Evolutionary conservation across 2,329 filamentous ascomycete genomes (phyloP), one percentile per base, ranked within the genome.

Genomic region (Colletotrichum noveboracense): DNA sequence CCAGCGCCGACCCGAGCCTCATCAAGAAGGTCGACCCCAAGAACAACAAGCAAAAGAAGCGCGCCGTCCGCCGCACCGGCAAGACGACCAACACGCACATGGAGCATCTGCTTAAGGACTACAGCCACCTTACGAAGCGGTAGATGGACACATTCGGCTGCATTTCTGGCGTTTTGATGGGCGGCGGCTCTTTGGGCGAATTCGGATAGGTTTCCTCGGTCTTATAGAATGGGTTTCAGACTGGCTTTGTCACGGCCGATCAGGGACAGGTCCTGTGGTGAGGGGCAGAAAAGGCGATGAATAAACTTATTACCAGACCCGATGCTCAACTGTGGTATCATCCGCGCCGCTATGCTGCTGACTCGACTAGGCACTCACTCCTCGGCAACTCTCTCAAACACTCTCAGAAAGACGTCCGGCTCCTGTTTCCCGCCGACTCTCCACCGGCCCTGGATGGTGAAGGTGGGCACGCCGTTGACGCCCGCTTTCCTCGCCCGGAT

Each of bases 51-150:
- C 92, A 93, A 84, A 94, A 95, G 86, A 95, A 94, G 83, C 88
- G 92, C 60, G 87, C 88, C 30, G 85, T 86, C 79, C 91, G 95
- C 78, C 90, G 93, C 75, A 91, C 92, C 56, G 94, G 94, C 78
- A 97, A 96, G 89, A 93, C 94, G 72, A 97, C 95, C 30, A 98
- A 98, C 83, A 92, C 92, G 32, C 96, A 98, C 83, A 97, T 98
- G 95, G 89, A 90, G 79, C 92, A 93, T 78, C 90, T 98, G 75
- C 88, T 98, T 82, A 93, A 95, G 86, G 94, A 96, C 82, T 96
- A 88, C 81, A 89, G 87, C 77, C 84, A 87, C 69, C 81, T 87
- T 79, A 66, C 61, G 10, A 86, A 88, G 79, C 82, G 86, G 74
- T 88, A 79, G 84, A 26, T 9, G n/a, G 16, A 2, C 16, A 21